These are phyloP conservation scores for Rhizopogon vesiculosus DNA, from an alignment of 768 basidiomycete species.

Conservation along the genomic window DNA sequence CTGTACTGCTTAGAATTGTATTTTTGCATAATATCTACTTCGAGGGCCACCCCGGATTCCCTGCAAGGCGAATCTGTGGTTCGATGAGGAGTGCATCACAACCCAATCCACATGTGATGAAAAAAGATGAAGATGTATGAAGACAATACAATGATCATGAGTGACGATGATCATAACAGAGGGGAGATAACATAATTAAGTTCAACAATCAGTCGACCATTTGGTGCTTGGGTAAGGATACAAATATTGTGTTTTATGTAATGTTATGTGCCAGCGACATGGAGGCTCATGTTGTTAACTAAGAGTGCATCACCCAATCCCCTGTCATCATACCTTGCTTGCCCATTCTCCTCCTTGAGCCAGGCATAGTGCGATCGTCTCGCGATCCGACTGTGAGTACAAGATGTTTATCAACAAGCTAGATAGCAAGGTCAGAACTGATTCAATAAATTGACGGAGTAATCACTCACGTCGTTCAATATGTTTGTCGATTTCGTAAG, in stretches of 20 bases:
- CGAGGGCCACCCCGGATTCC: not conserved
- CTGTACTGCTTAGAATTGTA: conserved; percentile 24
- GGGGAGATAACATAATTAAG: too few species aligned
- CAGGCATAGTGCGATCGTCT: conserved; percentile 43
- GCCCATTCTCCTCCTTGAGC: conserved; percentile 46
- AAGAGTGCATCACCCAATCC: conserved; percentile 57
- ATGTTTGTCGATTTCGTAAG: conserved; percentile 86
- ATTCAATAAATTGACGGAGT: not conserved
- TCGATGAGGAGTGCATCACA: not conserved
- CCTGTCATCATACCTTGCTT: conserved; percentile 39
- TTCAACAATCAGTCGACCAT: too few species aligned
- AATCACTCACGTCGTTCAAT: conserved; percentile 77
- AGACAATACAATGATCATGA: too few species aligned
- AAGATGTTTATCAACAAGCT: conserved; percentile 79
- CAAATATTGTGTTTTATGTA: not conserved
- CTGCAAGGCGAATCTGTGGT: not conserved
- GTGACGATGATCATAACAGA: too few species aligned
- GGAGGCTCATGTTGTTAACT: not conserved
- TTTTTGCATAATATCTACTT: conserved; percentile 22
- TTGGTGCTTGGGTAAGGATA: not conserved
- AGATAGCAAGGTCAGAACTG: not conserved
- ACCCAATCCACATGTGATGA: conserved; percentile 19
- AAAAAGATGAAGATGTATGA: too few species aligned
- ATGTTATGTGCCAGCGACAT: not conserved
- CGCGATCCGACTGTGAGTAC: conserved; percentile 52